Evolutionary conservation across 2,329 filamentous ascomycete species (phyloP).

Genomic region (Zalaria sp.): DNA sequence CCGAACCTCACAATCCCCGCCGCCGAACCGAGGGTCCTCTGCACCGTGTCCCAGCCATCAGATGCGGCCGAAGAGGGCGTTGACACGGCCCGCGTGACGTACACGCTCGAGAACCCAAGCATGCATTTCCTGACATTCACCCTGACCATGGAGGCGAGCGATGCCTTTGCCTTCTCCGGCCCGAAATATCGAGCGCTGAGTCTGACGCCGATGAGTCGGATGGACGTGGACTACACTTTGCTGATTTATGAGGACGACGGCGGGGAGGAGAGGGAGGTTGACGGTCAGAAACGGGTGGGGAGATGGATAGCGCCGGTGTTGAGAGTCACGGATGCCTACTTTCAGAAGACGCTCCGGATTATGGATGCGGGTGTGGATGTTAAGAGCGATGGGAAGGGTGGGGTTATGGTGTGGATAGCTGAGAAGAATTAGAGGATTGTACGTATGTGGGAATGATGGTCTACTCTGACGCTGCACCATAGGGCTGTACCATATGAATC

Average conservation of each 20-base stretch:
- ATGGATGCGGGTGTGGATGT: slow-evolving; percentile 66
- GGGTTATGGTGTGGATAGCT: slow-evolving; percentile 25
- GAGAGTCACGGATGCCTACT: slow-evolving; percentile 77
- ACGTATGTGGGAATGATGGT: too few species aligned
- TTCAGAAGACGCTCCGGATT: slow-evolving; percentile 76
- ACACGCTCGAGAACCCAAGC: slow-evolving; percentile 84
- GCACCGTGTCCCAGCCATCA: slow-evolving; percentile 23
- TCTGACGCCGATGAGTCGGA: slow-evolving; percentile 66
- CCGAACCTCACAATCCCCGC: slow-evolving; percentile 70
- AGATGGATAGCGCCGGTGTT: slow-evolving; percentile 59
- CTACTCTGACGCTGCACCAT: too few species aligned
- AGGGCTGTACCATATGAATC: too few species aligned
- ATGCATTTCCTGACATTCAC: slow-evolving; percentile 91
- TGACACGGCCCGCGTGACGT: slow-evolving; percentile 16
- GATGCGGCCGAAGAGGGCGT: slow-evolving; percentile 1
- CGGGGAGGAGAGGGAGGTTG: slow-evolving; percentile 13
- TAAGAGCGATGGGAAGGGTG: slow-evolving; percentile 39
- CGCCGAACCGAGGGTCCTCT: slow-evolving; percentile 73
- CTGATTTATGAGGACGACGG: slow-evolving; percentile 34
- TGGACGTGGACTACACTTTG: slow-evolving; percentile 59
- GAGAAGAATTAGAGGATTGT: too few species aligned
- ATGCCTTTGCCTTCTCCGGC: slow-evolving; percentile 86
- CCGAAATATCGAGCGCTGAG: slow-evolving; percentile 69
- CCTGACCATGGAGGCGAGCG: slow-evolving; percentile 78
- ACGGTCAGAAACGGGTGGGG: slow-evolving; percentile 22